These are phyloP conservation scores for Cyclocybe cylindracea DNA, from an alignment of 768 basidiomycete species.

Conservation along the genomic window DNA sequence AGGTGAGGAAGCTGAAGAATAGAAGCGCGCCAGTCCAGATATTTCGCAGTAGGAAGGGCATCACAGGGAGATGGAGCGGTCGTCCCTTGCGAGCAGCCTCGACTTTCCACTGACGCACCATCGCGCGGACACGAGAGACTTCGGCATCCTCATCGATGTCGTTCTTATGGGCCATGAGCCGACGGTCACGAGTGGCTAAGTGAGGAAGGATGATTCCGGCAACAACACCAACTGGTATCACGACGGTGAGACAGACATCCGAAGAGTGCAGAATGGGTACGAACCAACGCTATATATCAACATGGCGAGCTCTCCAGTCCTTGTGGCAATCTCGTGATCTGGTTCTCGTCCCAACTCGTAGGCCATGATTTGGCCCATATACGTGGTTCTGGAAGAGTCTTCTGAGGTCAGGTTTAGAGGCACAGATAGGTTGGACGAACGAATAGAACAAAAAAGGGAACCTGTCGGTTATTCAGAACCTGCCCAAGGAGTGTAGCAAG, in stretches of 20 bases:
- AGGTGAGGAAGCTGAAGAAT: conserved; percentile 76
- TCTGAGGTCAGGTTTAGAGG: neutral
- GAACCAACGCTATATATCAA: conserved; percentile 86
- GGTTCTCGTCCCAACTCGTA: conserved; percentile 73
- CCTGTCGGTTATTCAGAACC: conserved; percentile 40
- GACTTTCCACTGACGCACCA: conserved; percentile 80
- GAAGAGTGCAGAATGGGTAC: conserved; percentile 18
- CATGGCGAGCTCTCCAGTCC: conserved; percentile 87
- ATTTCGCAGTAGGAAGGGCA: conserved; percentile 90
- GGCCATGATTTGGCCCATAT: conserved; percentile 94
- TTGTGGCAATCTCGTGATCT: conserved; percentile 78
- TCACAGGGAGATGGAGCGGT: conserved; percentile 77
- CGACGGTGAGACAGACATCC: conserved; percentile 9
- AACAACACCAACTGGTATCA: conserved; percentile 70
- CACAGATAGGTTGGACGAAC: conserved; percentile 37
- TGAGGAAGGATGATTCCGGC: conserved; percentile 83
- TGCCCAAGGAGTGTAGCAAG: neutral
- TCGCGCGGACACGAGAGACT: conserved; percentile 63
- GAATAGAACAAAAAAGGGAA: conserved; percentile 96
- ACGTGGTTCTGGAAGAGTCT: conserved; percentile 68
- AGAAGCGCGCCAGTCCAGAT: conserved; percentile 91
- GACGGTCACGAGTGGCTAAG: conserved; percentile 78
- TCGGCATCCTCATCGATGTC: conserved; percentile 81
- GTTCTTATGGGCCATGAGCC: conserved; percentile 70
- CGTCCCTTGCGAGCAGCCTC: conserved; percentile 79